A percentile compares a stretch with the other conserved stretches of the same genome.
Conservation (phyloP, 192 early-diverging fungal species). For the Jimgerdemannia lactiflua region DNA sequence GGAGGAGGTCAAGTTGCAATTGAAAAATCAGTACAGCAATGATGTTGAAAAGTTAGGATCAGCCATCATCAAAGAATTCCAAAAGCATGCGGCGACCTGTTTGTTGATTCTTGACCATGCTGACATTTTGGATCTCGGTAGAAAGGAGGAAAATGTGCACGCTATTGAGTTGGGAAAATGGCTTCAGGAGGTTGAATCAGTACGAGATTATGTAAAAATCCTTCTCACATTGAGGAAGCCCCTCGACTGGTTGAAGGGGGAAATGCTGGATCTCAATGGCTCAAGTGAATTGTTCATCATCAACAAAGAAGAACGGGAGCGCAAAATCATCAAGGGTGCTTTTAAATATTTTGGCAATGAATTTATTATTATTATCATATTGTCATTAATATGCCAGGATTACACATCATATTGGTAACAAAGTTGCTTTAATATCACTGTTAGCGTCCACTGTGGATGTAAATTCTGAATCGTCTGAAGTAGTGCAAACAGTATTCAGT, state of each 20-base stretch:
- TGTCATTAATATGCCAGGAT: not conserved
- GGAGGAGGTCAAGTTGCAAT: not conserved
- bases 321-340: not conserved
- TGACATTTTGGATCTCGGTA: not conserved
- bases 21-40: not conserved
- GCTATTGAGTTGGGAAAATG: not conserved
- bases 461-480: not conserved
- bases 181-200: not conserved
- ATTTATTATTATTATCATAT: not conserved
- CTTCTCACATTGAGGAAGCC: not conserved
- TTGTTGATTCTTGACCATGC: not conserved
- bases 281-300: not conserved
- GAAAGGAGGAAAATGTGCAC: not conserved
- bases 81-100: not conserved
- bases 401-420: not conserved
- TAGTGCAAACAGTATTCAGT: not conserved
- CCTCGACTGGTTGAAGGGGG: not conserved
- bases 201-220: not conserved
- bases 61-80: not conserved
- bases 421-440: not conserved
- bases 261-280: not conserved
- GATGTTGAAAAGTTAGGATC: not conserved
- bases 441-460: not conserved
- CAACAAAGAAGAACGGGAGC: not conserved
- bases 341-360: not conserved